Evolutionary conservation across 495 filamentous ascomycete genomes (phyloP), one percentile per base, ranked within the genome.

Genomic region (Melanomma pulvis-pyrius): DNA sequence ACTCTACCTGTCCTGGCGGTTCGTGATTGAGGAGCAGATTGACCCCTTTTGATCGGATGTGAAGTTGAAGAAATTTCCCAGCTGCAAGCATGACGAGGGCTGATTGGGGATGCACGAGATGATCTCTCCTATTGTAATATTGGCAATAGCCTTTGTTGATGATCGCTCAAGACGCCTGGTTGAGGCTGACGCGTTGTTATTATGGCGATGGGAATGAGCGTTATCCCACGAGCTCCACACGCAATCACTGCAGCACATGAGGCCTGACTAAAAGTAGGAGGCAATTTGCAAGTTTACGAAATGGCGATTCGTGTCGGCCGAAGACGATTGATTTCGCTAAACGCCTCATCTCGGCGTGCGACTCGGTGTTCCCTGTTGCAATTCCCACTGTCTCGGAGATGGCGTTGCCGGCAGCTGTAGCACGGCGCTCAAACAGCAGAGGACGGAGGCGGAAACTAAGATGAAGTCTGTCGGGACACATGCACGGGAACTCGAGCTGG

Each of bases 251-350:
- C 17, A 44, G 39, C 39, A 32, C 9, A 54, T 17, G 51, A 51
- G 51, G 48, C 11, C 19, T 30, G 51, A 29, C 25, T 34, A 44
- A 17, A 12, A 54, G 29, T 29, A 17, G 51, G 5, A 54, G 32
- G 24, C 2, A 51, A 51, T 51, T 29, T 6, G 48, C 7, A 17
- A 51, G 46, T 21, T 7, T n/a, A n/a, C 24, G 15, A 54, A 30
- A 4, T 29, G 26, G 21, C 5, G 26, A 26, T 48, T 17, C 9
- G n/a, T 1, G 26, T 54, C 51, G 51, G 51, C 51, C 48, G 34
- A 62, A 53, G 32, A 29, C 19, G 51, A 55, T 53, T 65, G 62
- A 59, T 59, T 59, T 65, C 62, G 62, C 62, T 65, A 59, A 55
- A n/a, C 22, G 44, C 28, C 54, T 65, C 62, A 65, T 65, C 54